Evolutionary conservation across 1,139 yeast species (phyloP).

Genomic region (Saccharomyces uvarum): DNA sequence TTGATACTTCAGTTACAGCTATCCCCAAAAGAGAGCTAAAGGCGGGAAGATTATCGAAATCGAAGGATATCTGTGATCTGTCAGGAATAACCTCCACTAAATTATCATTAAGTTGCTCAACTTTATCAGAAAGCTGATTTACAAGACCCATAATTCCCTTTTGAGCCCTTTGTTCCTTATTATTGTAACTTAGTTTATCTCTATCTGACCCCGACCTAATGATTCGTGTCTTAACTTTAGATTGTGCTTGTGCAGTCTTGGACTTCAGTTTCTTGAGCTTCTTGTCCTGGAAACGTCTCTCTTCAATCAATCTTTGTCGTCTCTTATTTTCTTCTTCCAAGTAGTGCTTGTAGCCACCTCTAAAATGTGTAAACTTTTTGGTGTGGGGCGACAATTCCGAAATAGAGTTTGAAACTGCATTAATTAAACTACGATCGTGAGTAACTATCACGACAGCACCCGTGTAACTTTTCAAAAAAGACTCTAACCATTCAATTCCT

Average conservation of each 20-base stretch:
- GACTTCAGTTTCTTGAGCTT: slow-evolving; percentile 12
- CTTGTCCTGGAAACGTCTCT: slow-evolving; percentile 13
- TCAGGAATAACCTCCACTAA: slow-evolving; percentile 14
- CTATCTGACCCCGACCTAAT: slow-evolving; percentile 14
- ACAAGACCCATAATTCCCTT: slow-evolving; percentile 12
- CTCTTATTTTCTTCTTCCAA: slow-evolving; percentile 12
- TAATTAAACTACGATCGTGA: slow-evolving; percentile 12
- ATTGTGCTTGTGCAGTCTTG: slow-evolving; percentile 11
- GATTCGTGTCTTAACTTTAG: slow-evolving; percentile 12
- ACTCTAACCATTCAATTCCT: slow-evolving; percentile 14
- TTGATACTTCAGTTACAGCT: slow-evolving; percentile 9
- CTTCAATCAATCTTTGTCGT: slow-evolving; percentile 9
- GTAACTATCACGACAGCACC: slow-evolving; percentile 11
- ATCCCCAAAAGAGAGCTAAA: slow-evolving; percentile 11
- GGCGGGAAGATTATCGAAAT: slow-evolving; percentile 11
- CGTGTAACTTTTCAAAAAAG: slow-evolving; percentile 9
- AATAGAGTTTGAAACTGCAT: slow-evolving; percentile 10
- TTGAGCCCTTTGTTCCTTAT: slow-evolving; percentile 14
- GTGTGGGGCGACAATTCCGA: slow-evolving; percentile 14
- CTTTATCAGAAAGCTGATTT: slow-evolving; percentile 12
- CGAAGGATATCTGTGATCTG: slow-evolving; percentile 10
- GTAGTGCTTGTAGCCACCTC: slow-evolving; percentile 14
- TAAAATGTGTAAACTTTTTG: slow-evolving; percentile 11
- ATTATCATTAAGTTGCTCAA: slow-evolving; percentile 10
- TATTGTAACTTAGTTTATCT: slow-evolving; percentile 13